Evolutionary conservation across 441 rosid genomes (phyloP).

Genomic region (Erodium texanum): DNA sequence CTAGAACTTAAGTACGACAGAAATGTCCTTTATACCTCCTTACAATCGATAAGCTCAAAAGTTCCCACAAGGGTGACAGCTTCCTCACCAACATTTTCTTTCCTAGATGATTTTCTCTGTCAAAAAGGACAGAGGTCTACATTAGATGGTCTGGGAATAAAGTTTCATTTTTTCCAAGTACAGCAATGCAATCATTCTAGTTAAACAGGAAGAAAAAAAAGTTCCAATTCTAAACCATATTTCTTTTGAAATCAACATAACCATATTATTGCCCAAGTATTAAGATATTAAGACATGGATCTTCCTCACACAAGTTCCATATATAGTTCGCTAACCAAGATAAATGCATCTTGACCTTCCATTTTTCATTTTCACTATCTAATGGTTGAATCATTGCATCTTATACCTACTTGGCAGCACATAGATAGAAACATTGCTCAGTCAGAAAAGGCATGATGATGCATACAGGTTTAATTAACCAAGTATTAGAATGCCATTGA

Average conservation of each 20-base stretch:
- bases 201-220: conserved; percentile 2
- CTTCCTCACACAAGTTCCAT: conserved; percentile 6
- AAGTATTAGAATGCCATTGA: background rate
- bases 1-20: conserved; percentile 17
- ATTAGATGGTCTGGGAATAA: conserved; percentile 26
- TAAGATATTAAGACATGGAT: conserved; percentile 5
- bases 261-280: background rate
- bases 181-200: conserved; percentile 14
- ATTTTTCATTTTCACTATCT: background rate
- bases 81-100: conserved; percentile 27
- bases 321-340: conserved; percentile 8
- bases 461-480: background rate
- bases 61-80: conserved; percentile 31
- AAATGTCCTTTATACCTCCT: conserved; percentile 31
- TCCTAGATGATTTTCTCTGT: conserved; percentile 28
- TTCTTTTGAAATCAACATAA: background rate
- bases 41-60: conserved; percentile 33
- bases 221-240: conserved; percentile 2
- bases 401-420: background rate
- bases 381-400: conserved; percentile 3
- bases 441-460: too few species aligned
- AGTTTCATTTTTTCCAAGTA: conserved; percentile 16
- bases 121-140: conserved; percentile 30
- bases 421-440: too few species aligned
- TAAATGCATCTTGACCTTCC: background rate